Conservation (phyloP, 2,329 filamentous ascomycete genomes). For the Neonectria coccinea region DNA sequence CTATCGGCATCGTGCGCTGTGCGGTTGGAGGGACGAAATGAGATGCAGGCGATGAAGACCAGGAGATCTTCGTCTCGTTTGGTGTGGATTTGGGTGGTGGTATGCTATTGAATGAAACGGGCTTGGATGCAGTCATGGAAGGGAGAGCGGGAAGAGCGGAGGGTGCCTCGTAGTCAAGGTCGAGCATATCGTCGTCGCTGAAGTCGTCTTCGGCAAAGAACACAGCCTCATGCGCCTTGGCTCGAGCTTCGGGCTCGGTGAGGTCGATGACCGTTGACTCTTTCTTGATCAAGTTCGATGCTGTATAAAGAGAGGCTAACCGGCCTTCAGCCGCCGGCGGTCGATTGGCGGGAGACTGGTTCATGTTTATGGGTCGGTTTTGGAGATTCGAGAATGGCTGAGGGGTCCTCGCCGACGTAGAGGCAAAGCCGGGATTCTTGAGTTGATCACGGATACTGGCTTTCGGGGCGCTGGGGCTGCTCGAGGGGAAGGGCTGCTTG, state of each 20-base stretch:
- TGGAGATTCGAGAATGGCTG: constrained; percentile 44
- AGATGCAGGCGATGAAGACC: constrained; percentile 75
- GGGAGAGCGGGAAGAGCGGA: constrained; percentile 58
- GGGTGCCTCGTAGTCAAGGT: constrained; percentile 74
- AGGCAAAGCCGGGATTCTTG: constrained; percentile 56
- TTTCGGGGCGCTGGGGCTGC: constrained; percentile 60
- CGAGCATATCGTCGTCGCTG: constrained; percentile 83
- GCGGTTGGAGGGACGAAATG: constrained; percentile 57
- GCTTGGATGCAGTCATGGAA: constrained; percentile 35
- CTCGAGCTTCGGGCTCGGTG: constrained; percentile 44
- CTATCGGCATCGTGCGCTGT: constrained; percentile 29
- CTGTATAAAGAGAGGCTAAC: constrained; percentile 58
- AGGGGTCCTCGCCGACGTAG: constrained; percentile 56
- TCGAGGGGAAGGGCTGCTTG: constrained; percentile 69
- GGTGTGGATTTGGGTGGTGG: constrained; percentile 47
- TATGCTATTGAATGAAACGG: constrained; percentile 41
- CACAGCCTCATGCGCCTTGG: constrained; percentile 54
- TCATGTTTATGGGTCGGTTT: constrained; percentile 50
- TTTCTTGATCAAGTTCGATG: constrained; percentile 60
- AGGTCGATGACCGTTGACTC: constrained; percentile 51
- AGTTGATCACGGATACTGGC: constrained; percentile 64
- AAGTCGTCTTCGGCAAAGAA: constrained; percentile 86
- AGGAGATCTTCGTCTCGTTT: constrained; percentile 63
- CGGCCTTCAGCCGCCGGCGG: constrained; percentile 26
- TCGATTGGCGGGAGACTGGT: constrained; percentile 37